Evolutionary conservation across 2,329 filamentous ascomycete species (phyloP), one percentile per base, ranked within the genome.

Genomic region (Trichoderma sp.): DNA sequence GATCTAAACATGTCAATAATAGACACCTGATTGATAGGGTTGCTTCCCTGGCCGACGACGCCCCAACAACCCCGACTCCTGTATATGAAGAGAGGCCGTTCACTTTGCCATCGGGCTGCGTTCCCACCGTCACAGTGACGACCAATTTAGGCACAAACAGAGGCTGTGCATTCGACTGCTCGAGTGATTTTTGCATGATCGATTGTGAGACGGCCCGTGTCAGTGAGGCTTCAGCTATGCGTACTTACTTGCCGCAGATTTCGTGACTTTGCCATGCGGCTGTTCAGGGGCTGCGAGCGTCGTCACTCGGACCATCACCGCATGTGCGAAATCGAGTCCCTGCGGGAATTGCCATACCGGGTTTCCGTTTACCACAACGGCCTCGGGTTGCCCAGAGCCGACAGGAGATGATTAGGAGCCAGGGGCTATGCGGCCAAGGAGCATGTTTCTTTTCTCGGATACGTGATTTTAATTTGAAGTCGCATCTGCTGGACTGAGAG

Each of bases 241-340:
- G 32, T 43, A 43, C 2, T 43, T 68, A 16, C 68, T 46, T 32
- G 10, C n/a, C 21, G 26, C 32, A 73, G 71, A 66, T 11, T 46
- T 72, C 21, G 59, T 71, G 34, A 72, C 71, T 3, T 24, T 73
- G 52, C 72, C 71, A 8, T 73, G 72, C 54, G 71, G 71, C 4
- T 72, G 72, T 54, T 68, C 70, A 11, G 69, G 28, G 26, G 71
- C 70, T 13, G 68, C 56, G 18, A 30, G 59, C 5, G 69, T 72
- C 21, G 63, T 71, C 32, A 73, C 70, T 14, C 59, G 59, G 64
- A 72, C 72, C 16, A 32, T 54, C 30, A 71, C 70, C 30, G 56
- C 76, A 60, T 72, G 71, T 54, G 67, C 70, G 16, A 68, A 58
- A 16, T 30, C n/a, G 52, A 70, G 64, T 34, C 71, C 70, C 7